phyloP scores from a whole-genome alignment of 2,329 filamentous ascomycete species.

The Calonectria pseudoreteaudii region DNA sequence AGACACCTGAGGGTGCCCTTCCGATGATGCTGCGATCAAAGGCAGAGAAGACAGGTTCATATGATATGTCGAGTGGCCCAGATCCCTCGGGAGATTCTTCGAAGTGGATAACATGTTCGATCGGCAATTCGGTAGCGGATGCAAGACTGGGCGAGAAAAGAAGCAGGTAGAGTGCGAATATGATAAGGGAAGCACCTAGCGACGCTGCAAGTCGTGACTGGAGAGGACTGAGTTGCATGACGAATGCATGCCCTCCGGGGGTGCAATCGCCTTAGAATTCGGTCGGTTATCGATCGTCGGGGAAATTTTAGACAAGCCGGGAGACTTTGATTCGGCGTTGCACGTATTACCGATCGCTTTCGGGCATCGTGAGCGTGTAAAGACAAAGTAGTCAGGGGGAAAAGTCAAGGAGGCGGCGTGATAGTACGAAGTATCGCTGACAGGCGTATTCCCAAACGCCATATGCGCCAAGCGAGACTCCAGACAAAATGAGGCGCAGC shows the following conservation, averaged over 20 bases:
- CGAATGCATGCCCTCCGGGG: constrained; percentile 56
- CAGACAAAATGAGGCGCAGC: constrained; percentile 37
- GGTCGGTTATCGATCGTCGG: constrained; percentile 16
- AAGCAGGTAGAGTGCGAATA: constrained; percentile 67
- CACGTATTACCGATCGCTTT: constrained; percentile 27
- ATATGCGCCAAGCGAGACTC: constrained; percentile 27
- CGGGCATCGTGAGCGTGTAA: constrained; percentile 32
- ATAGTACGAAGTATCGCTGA: constrained; percentile 33
- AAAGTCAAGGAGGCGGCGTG: constrained; percentile 3
- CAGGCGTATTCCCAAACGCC: constrained; percentile 30
- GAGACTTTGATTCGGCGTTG: constrained; percentile 12
- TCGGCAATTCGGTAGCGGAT: constrained; percentile 66
- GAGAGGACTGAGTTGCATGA: constrained; percentile 73
- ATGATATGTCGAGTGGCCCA: constrained; percentile 49
- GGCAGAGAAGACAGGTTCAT: constrained; percentile 71
- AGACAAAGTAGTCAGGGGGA: neutral
- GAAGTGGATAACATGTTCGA: constrained; percentile 24
- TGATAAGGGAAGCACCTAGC: constrained; percentile 68
- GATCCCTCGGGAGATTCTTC: constrained; percentile 27
- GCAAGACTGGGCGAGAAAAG: constrained; percentile 71
- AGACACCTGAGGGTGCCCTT: constrained; percentile 65
- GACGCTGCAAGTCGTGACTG: constrained; percentile 80
- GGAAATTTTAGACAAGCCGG: constrained; percentile 22
- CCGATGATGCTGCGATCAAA: constrained; percentile 74
- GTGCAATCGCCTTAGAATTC: constrained; percentile 42